Evolutionary conservation across 1,284 basidiomycete species (phyloP), one percentile per base, ranked within the genome.

Genomic region (Pseudozyma thailandica): DNA sequence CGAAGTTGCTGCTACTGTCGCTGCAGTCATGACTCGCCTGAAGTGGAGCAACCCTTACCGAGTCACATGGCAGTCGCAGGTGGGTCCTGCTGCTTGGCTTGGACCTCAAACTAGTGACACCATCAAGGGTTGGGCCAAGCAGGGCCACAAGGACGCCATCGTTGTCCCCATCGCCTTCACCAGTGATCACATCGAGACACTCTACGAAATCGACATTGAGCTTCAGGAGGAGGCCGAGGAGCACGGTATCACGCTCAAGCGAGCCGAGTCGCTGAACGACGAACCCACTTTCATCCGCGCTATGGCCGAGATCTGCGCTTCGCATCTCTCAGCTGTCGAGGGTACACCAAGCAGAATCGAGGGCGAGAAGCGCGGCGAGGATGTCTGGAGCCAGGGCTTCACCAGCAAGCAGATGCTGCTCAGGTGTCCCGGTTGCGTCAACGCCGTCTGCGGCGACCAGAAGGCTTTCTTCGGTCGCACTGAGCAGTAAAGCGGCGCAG

Each of bases 201-300:
- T 99, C 44, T 98, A 91, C 83, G 96, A 98, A 85, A 87, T 98
- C 46, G 96, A 99, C 84, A 84, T 94, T 54, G 96, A 99, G 84
- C 94, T 98, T 78, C 88, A 88, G 63, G 90, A 91, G 84, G 95
- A 98, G 84, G 53, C 73, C 9, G 45, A 78, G 48, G 79, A 96
- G 92, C 90, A 90, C 72, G 95, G 96, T 27, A 90, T 99, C 79
- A 90, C 93, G 72, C 88, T 96, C 38, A 88, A 91, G 60, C 89
- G 96, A n/a, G 91, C 92, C 38, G 92, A 91, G 73, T 95, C 94
- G n/a, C 86, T 98, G 61, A 99, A 99, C 84, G 94, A 91, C 69
- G 94, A 93, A n/a, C 95, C 96, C 0, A 92, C 94, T 52, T 98
- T 98, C 84, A 90, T 96, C 72, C 90, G 92, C n/a, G 94, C 94